Evolutionary conservation across 495 filamentous ascomycete genomes (phyloP).

Genomic region (Pseudotulostoma volvatum): DNA sequence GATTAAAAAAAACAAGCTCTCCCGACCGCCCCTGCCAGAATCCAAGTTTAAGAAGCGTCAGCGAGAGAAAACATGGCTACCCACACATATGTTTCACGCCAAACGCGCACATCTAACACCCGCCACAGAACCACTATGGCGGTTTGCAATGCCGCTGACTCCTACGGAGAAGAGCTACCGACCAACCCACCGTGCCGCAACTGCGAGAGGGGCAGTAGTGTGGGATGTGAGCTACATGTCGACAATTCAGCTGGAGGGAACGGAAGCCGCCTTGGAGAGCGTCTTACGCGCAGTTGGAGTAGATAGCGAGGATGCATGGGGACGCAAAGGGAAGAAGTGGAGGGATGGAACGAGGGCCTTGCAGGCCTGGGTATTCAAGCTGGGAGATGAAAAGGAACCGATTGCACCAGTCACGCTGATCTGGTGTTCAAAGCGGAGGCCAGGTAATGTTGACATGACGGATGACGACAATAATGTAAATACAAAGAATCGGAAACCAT

Average conservation of each 20-base stretch:
- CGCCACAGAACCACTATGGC: constrained; percentile 65
- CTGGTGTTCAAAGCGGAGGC: constrained; percentile 34
- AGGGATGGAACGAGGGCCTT: constrained; percentile 52
- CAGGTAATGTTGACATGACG: constrained; percentile 22
- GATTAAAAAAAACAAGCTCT: constrained; percentile 52
- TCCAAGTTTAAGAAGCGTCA: constrained; percentile 76
- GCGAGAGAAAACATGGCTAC: constrained; percentile 79
- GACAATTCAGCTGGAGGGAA: constrained; percentile 65
- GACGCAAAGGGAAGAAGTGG: constrained; percentile 54
- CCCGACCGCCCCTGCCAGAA: constrained; percentile 44
- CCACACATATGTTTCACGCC: constrained; percentile 85
- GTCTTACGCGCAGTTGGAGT: constrained; percentile 46
- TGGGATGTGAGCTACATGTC: constrained; percentile 97
- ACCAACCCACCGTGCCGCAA: constrained; percentile 67
- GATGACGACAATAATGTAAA: constrained; percentile 11
- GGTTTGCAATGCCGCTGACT: constrained; percentile 69
- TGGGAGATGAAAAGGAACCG: constrained; percentile 30
- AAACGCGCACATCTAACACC: constrained; percentile 80
- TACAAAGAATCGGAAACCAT: constrained; percentile 14
- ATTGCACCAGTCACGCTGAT: constrained; percentile 69
- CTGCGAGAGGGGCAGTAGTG: constrained; percentile 47
- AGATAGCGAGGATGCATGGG: constrained; percentile 40
- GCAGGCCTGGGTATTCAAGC: constrained; percentile 48
- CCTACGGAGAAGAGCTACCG: constrained; percentile 82
- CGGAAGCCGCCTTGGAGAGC: constrained; percentile 40